Evolutionary conservation across 352 stramenopile species (phyloP), one percentile per base, ranked within the genome.

Genomic region (Blastocystis sp.): DNA sequence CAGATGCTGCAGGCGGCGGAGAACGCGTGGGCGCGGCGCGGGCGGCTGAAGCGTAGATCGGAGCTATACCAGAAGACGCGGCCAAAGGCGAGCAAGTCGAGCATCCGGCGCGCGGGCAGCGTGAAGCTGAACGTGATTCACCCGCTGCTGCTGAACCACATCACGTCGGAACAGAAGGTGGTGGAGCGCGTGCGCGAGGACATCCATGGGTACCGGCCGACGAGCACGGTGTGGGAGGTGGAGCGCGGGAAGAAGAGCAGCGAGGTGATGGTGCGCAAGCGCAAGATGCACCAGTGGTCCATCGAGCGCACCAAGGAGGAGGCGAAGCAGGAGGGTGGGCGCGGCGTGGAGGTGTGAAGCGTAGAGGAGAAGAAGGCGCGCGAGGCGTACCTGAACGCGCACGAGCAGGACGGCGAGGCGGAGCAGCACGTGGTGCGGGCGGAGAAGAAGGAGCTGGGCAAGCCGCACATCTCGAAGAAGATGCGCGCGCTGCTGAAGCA

Each of bases 41-140:
- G n/a, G 19, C 17, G 9, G 14, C 11, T 38, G 38, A 74, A 0
- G 62, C 14, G 34, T 66, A 81, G 71, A 19, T 98, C 98, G 93
- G 98, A 98, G 89, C 95, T 98, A 92, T 99, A 98, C 91, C 91
- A 94, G 66, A 92, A 95, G 76, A 98, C 94, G 61, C 92, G 96
- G 43, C 93, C 95, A 5, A 95, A 98, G 89, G 94, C 96, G 45
- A 97, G 93, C n/a, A 96, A 94, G 89, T 91, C 95, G 69, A 97
- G 94, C 53, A 96, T 98, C 81, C 94, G 94, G 89, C 93, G 95
- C 76, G 93, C 94, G 2, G 98, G 98, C 92, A 93, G 94, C 48
- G 91, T 98, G 66, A 92, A 91, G 11, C 87, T 92, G 60, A 97
- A 96, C 87, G 94, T 95, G 65, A 89, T 96, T 3, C 95, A 98